These are phyloP conservation scores for Aspergillus caelatus DNA, from an alignment of 2,329 filamentous ascomycete genomes.

Conservation along the genomic window DNA sequence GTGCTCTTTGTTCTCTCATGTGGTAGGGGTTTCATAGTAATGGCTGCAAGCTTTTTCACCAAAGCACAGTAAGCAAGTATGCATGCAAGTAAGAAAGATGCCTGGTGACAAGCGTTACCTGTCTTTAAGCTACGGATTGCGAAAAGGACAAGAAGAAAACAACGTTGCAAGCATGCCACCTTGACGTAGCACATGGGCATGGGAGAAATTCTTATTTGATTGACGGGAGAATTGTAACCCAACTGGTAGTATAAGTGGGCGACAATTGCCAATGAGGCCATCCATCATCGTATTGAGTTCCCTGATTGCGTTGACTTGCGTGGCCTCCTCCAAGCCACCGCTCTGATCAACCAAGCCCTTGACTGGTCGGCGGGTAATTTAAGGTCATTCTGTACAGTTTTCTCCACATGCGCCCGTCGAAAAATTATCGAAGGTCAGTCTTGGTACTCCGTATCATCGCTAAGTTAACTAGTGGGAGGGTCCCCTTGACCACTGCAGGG, in stretches of 20 bases:
- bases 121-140: neutral
- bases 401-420: neutral
- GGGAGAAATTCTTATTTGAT: neutral
- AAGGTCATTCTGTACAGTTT: neutral
- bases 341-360: constrained; percentile 1
- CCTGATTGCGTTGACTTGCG: constrained; percentile 5
- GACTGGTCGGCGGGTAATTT: neutral
- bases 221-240: neutral
- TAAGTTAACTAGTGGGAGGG: constrained; percentile 1
- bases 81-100: neutral
- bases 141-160: neutral
- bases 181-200: neutral
- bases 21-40: too few relatives aligned
- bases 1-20: too few relatives aligned
- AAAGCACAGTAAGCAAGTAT: neutral
- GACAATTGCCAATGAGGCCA: neutral
- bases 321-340: constrained; percentile 1
- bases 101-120: neutral
- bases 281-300: neutral
- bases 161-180: neutral
- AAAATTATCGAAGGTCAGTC: neutral
- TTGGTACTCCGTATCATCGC: neutral
- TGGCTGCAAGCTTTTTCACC: neutral
- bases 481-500: neutral
- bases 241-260: neutral